phyloP scores from a whole-genome alignment of 176 grass and related monocot species.

The Paspalum notatum region DNA sequence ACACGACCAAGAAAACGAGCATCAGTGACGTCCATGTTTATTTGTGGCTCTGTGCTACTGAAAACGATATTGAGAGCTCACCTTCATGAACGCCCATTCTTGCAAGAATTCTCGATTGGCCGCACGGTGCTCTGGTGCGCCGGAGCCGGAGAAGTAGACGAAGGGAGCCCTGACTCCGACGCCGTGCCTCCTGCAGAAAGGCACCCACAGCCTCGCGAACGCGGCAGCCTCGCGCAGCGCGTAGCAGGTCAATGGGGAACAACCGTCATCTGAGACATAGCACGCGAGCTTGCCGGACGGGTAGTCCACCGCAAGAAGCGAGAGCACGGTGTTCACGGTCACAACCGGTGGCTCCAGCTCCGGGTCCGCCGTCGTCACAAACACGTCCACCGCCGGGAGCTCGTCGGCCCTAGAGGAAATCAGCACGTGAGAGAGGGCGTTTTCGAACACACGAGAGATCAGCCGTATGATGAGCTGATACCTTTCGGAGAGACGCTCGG shows the following conservation, averaged over 20 bases:
- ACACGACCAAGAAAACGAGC: not conserved
- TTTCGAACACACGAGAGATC: not conserved
- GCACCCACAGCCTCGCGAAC: constrained; percentile 58
- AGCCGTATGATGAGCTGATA: not conserved
- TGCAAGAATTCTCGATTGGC: constrained; percentile 1
- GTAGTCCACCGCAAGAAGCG: constrained; percentile 60
- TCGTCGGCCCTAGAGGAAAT: constrained; percentile 23
- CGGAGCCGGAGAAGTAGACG: constrained; percentile 42
- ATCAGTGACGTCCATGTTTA: not conserved
- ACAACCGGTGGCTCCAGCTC: constrained; percentile 49
- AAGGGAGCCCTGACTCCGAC: constrained; percentile 48
- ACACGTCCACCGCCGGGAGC: constrained; percentile 56
- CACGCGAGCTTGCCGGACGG: constrained; percentile 51
- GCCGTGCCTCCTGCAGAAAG: constrained; percentile 53
- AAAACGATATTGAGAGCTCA: not conserved
- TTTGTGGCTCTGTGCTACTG: not conserved
- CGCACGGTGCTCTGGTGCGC: not conserved
- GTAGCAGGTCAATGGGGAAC: constrained; percentile 51
- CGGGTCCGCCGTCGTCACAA: constrained; percentile 62
- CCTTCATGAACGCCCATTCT: constrained; percentile 31
- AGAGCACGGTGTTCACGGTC: constrained; percentile 63
- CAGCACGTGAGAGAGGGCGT: not conserved
- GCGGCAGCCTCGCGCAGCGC: constrained; percentile 24
- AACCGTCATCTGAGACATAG: constrained; percentile 62
- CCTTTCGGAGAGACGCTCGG: constrained; percentile 6